Base-by-base conservation (phyloP, 306 rosid genomes). In the peach (Prunus persica) region DNA sequence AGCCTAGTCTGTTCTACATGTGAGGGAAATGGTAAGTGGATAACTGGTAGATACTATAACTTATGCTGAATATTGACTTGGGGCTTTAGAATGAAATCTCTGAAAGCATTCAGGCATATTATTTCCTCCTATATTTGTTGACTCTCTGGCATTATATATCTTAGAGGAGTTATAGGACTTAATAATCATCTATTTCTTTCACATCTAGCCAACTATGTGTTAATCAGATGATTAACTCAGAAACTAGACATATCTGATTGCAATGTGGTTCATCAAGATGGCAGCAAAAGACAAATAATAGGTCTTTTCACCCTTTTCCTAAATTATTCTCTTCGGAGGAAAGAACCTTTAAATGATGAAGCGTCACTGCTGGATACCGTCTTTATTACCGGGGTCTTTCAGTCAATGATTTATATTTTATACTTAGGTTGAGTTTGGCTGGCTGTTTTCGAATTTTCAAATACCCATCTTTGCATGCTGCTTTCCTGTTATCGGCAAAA, bases 1-100 rank as follows among this genome's bases (percentile, higher is more conserved):
- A 89, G 83, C 92, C 70, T 96, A 72, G 84, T 92, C 60, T 96
- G 99, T 83, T 1, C 90, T 63, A 76, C 80, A 1, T 92, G 99
- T 80, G 91, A 92, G 0, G 99, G 98, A 89, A 96, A 96, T 76
- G 99, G 99, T 96, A 78, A 74, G 93, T 78, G 45, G 75, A 57
- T 67, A 57, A 22, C 72, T 60, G 65, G 60, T 54, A 22, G 13
- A 20, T 52, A 74, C 13, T 47, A 1, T 45, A 61, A 11, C n/a
- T 9, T 72, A 13, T 19, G 56, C 27, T 58, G 47, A 47, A 20
- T 20, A 58, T 46, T 20, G 14, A 54, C 11, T 69, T 20, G 64
- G 62, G 11, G 49, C 61, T 27, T 45, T 24, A 25, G 19, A 19
- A 77, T 69, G 52, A 69, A 69, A 61, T 34, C 11, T 58, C 51